Conservation (phyloP, 768 basidiomycete species). For the Lactarius pseudohatsudake region DNA sequence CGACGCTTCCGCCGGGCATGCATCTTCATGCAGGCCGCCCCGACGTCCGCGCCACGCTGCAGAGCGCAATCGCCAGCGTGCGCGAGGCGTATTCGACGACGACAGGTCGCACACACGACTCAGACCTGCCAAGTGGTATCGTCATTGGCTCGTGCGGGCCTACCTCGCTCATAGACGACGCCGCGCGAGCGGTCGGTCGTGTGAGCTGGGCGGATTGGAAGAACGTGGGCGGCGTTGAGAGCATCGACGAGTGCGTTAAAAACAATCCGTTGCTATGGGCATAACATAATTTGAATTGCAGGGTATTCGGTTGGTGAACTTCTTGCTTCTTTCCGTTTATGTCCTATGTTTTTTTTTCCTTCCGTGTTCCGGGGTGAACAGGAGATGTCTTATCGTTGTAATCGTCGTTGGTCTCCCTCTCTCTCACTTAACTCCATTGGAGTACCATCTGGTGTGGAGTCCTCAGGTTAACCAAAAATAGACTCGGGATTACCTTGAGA, state of each 20-base stretch:
- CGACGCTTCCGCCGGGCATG: conserved; percentile 34
- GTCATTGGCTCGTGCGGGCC: conserved; percentile 48
- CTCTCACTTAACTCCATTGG: not conserved
- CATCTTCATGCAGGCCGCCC: conserved; percentile 36
- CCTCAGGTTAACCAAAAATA: not conserved
- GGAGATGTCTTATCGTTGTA: not conserved
- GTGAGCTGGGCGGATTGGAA: conserved; percentile 36
- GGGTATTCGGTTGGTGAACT: not conserved
- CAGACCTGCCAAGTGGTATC: conserved; percentile 34
- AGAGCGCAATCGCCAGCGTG: conserved; percentile 32
- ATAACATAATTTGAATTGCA: not conserved
- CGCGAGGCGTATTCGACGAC: conserved; percentile 27
- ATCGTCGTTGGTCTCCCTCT: not conserved
- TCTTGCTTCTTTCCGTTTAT: not conserved
- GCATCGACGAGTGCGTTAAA: conserved; percentile 26
- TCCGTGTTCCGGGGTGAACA: not conserved
- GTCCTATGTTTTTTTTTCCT: not conserved
- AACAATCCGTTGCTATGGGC: not conserved
- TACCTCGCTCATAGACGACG: conserved; percentile 40
- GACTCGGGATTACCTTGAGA: not conserved
- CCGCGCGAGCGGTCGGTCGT: conserved; percentile 37
- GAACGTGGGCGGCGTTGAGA: conserved; percentile 28
- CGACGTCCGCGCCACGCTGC: conserved; percentile 30
- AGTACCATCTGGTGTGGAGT: too few relatives aligned
- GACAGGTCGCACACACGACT: conserved; percentile 11